Evolutionary conservation across 2,329 filamentous ascomycete genomes (phyloP).

Genomic region (Mycosphaerelloides madeirae): DNA sequence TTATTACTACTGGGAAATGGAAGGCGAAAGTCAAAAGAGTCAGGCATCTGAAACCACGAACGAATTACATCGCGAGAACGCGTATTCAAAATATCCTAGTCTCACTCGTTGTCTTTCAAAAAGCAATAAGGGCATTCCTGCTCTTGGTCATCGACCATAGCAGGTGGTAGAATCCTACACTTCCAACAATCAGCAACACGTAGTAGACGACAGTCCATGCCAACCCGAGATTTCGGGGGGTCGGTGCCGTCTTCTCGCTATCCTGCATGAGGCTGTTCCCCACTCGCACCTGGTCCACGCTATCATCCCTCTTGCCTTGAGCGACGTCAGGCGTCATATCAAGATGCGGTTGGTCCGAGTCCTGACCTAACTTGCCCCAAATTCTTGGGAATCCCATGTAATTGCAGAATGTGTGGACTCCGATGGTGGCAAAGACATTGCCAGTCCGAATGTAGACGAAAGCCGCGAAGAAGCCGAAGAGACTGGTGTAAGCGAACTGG

Average conservation of each 20-base stretch:
- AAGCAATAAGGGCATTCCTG: slow-evolving; percentile 42
- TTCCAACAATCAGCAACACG: slow-evolving; percentile 65
- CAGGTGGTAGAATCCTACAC: slow-evolving; percentile 63
- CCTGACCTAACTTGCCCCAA: slow-evolving; percentile 65
- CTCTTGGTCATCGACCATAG: slow-evolving; percentile 71
- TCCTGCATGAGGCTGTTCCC: slow-evolving; percentile 17
- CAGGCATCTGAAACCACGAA: too few species aligned
- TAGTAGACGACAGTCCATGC: slow-evolving; percentile 79
- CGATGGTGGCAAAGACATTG: slow-evolving; percentile 68
- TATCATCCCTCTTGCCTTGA: slow-evolving; percentile 26
- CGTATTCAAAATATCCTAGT: background rate
- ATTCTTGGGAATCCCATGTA: slow-evolving; percentile 82
- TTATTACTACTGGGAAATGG: too few species aligned
- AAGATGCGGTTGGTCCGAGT: slow-evolving; percentile 39
- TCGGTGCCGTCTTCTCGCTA: slow-evolving; percentile 37
- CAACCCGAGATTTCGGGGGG: slow-evolving; percentile 35
- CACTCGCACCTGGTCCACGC: slow-evolving; percentile 10
- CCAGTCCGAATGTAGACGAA: slow-evolving; percentile 85
- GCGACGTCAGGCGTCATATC: slow-evolving; percentile 28
- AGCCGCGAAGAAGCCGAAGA: slow-evolving; percentile 90
- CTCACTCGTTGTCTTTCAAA: too few species aligned
- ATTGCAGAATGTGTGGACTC: slow-evolving; percentile 87
- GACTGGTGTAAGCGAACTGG: slow-evolving; percentile 82
- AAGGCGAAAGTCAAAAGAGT: too few species aligned
- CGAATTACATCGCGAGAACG: too few species aligned